Percentiles rank a stretch among this genome's conserved stretches.
These are phyloP conservation scores for Penicillium aurantiogriseum DNA, from an alignment of 2,329 filamentous ascomycete species.

Conservation along the genomic window DNA sequence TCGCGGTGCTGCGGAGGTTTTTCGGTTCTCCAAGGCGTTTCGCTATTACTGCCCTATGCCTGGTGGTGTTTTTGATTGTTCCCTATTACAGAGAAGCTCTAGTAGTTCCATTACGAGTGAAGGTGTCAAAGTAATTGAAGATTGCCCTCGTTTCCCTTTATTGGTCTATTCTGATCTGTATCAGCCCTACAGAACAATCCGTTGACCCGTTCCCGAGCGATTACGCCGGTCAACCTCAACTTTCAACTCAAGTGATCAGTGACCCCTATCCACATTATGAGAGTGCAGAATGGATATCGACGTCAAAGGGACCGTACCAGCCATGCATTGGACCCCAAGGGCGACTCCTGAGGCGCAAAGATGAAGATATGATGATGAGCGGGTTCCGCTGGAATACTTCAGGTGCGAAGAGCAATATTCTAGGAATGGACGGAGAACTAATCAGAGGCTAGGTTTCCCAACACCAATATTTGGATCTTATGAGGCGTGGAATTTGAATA, in stretches of 20 bases:
- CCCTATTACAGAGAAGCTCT: slow-evolving; percentile 3
- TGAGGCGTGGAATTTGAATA: slow-evolving; percentile 13
- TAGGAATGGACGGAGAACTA: background rate
- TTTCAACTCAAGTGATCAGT: background rate
- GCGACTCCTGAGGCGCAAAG: background rate
- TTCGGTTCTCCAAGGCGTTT: slow-evolving; percentile 2
- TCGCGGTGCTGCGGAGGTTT: background rate
- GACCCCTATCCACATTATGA: slow-evolving; percentile 15
- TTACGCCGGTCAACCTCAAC: background rate
- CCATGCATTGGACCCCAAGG: slow-evolving; percentile 11
- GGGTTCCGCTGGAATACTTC: slow-evolving; percentile 10
- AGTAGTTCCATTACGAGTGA: background rate
- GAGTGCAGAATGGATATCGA: background rate
- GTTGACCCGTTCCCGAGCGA: slow-evolving; percentile 3
- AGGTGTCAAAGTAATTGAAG: background rate
- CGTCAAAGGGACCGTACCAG: slow-evolving; percentile 3
- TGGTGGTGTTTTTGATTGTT: background rate
- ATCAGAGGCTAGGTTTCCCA: slow-evolving; percentile 9
- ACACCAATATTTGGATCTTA: slow-evolving; percentile 14
- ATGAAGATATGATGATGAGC: slow-evolving; percentile 12
- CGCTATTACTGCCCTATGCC: background rate
- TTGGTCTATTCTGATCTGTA: slow-evolving; percentile 1
- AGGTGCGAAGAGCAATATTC: background rate
- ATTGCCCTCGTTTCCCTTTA: background rate
- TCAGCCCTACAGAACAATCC: slow-evolving; percentile 1